phyloP scores from a whole-genome alignment of 768 basidiomycete genomes.

The Termitomyces heimii region DNA sequence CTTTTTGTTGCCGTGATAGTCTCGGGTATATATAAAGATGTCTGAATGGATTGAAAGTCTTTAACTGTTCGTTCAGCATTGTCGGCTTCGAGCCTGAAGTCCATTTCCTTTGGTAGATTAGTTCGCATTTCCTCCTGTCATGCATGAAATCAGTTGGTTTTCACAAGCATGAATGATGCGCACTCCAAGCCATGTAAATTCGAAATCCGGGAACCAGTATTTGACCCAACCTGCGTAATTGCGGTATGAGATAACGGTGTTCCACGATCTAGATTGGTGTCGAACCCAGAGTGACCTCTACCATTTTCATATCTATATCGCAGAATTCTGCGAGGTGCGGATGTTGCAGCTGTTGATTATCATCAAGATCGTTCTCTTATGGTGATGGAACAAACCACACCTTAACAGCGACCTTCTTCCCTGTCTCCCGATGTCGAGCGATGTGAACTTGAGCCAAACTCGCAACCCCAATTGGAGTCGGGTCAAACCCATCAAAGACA shows the following conservation, averaged over 20 bases:
- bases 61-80: slow-evolving; percentile 69
- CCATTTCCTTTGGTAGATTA: slow-evolving; percentile 90
- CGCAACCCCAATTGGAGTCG: slow-evolving; percentile 88
- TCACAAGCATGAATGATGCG: slow-evolving; percentile 13
- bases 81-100: slow-evolving; percentile 84
- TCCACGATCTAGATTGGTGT: neutral
- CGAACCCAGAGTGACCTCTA: slow-evolving; percentile 65
- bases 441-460: slow-evolving; percentile 95
- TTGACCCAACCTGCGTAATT: slow-evolving; percentile 67
- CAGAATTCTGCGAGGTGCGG: slow-evolving; percentile 91
- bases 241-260: slow-evolving; percentile 3
- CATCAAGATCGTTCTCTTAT: neutral
- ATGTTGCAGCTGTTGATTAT: slow-evolving; percentile 67
- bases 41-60: slow-evolving; percentile 66
- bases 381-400: slow-evolving; percentile 26
- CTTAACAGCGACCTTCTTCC: slow-evolving; percentile 82
- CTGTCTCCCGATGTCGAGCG: slow-evolving; percentile 64
- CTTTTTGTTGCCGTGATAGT: slow-evolving; percentile 78
- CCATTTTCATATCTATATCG: slow-evolving; percentile 85
- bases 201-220: slow-evolving; percentile 91
- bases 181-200: slow-evolving; percentile 86
- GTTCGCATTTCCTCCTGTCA: slow-evolving; percentile 85
- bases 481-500: slow-evolving; percentile 82
- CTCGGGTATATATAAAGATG: slow-evolving; percentile 84
- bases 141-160: slow-evolving; percentile 24